These are phyloP conservation scores for Arthrobotrys sphaeroides DNA, from an alignment of 2,329 filamentous ascomycete species.

Conservation along the genomic window DNA sequence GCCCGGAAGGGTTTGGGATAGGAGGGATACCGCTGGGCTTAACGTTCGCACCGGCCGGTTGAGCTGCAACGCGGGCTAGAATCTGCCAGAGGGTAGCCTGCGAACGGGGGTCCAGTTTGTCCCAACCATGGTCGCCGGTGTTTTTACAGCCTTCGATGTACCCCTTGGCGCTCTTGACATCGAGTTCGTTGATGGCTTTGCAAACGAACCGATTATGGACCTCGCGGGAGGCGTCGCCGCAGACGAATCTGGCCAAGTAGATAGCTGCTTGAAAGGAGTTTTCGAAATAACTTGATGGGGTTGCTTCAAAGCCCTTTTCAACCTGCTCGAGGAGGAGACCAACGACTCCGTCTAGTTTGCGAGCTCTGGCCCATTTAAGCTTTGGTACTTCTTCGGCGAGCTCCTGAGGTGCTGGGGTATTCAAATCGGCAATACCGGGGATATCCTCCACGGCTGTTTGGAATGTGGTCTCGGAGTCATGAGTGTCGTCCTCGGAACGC, in stretches of 20 bases:
- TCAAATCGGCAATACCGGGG: no score
- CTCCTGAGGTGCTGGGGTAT: no score
- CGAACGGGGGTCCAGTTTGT: neutral
- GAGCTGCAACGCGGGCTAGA: neutral
- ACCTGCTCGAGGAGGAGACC: neutral
- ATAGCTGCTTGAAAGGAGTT: neutral
- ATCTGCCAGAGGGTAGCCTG: neutral
- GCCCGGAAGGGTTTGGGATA: no score
- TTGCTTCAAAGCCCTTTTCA: neutral
- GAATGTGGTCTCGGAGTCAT: no score
- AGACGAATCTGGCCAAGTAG: neutral
- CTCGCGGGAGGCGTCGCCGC: neutral
- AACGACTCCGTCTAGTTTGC: neutral
- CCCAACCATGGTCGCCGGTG: neutral
- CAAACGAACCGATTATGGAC: neutral
- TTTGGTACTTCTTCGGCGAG: no score
- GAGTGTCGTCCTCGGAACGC: no score
- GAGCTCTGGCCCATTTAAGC: neutral
- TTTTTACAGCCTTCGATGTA: neutral
- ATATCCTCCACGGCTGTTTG: no score
- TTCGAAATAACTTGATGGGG: neutral
- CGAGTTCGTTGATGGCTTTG: neutral
- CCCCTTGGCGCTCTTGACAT: neutral
- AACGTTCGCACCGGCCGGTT: no score
- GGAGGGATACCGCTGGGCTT: no score